Evolutionary conservation across 2,329 filamentous ascomycete species (phyloP), one percentile per base, ranked within the genome.

Genomic region (Fusarium continuum): DNA sequence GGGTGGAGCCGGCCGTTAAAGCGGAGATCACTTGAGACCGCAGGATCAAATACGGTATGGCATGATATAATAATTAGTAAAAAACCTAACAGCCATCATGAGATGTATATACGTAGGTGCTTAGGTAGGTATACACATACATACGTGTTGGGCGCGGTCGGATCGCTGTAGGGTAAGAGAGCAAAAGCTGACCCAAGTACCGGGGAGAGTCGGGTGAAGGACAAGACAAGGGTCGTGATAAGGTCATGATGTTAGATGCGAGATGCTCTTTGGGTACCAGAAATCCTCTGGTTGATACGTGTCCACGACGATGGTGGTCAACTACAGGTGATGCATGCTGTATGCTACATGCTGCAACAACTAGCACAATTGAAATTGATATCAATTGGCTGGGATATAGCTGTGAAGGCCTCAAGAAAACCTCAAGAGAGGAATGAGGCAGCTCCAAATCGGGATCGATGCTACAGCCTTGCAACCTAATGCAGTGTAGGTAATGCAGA

Each of bases 201-300:
- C 68, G 68, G 68, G 55, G 64, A 62, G 60, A 69, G 56, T 67
- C 68, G 68, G 68, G 53, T 58, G 44, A 55, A 45, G 43, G 35
- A 43, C 19, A 39, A 52, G 44, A 45, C 51, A 54, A 39, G 52
- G 55, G 32, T 40, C 32, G 28, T 35, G 22, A 43, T 38, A 44
- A 35, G 51, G 25, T 35, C 47, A 36, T 59, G 38, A 29, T 46
- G n/a, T 48, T 23, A 20, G 38, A 35, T 43, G 26, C 28, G 20
- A n/a, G 19, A 59, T 45, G 28, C 20, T 52, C 34, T 31, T 49
- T 48, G 29, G 14, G 19, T 47, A 44, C 25, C 5, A 46, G 40
- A 44, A 43, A 32, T 25, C 44, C 36, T 54, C 17, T 13, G 20
- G 20, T 20, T 32, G 29, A 36, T 61, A 48, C 41, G 36, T 48